Percentiles rank a stretch among this genome's conserved stretches.
Conservation (phyloP, 352 stramenopile genomes). For the Globisporangium megalacanthum region DNA sequence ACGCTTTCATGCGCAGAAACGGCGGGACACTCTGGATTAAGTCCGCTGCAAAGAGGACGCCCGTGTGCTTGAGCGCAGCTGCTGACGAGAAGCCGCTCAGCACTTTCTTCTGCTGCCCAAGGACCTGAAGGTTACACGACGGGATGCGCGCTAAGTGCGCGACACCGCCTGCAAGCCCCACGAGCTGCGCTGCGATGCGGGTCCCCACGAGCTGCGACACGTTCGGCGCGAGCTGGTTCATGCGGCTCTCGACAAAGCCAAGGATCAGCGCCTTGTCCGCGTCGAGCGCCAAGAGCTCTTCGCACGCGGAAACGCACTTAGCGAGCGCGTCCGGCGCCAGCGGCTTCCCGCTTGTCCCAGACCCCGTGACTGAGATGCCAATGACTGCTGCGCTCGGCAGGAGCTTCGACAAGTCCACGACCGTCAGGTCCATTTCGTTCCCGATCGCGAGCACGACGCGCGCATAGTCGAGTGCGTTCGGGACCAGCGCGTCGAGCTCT, state of each 20-base stretch:
- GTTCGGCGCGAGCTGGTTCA: constrained; percentile 92
- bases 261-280: constrained; percentile 86
- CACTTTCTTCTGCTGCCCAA: constrained; percentile 93
- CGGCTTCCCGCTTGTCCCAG: constrained; percentile 84
- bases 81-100: constrained; percentile 86
- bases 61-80: constrained; percentile 87
- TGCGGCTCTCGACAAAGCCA: constrained; percentile 90
- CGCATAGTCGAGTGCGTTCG: constrained; percentile 90
- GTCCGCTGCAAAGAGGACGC: constrained; percentile 92
- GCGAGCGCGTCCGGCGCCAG: constrained; percentile 66
- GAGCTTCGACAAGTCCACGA: constrained; percentile 86
- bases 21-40: constrained; percentile 89
- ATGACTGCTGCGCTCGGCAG: constrained; percentile 93
- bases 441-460: constrained; percentile 88
- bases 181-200: constrained; percentile 91
- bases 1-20: constrained; percentile 91
- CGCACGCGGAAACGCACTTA: constrained; percentile 68
- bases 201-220: constrained; percentile 93
- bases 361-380: constrained; percentile 92
- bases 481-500: constrained; percentile 92
- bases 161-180: constrained; percentile 94
- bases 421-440: constrained; percentile 93
- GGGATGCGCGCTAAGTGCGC: constrained; percentile 93
- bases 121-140: constrained; percentile 96
- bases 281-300: constrained; percentile 87